Percentiles rank a stretch among this genome's conserved stretches.
Conservation (phyloP, 345 rosid genomes). For the Citrus maxima region DNA sequence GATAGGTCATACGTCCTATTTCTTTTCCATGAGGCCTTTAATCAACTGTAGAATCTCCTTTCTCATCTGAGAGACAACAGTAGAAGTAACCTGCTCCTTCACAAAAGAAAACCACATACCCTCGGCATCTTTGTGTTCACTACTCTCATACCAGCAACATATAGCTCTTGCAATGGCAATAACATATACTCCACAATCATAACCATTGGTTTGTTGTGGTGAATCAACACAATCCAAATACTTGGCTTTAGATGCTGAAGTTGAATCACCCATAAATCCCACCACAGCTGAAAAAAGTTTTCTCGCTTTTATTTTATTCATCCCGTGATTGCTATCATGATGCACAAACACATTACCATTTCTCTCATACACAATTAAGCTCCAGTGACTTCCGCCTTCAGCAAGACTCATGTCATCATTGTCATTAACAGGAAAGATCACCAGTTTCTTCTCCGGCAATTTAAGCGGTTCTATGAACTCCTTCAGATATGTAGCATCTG, state of each 20-base stretch:
- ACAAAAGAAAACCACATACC: slow-evolving; percentile 61
- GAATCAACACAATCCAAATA: slow-evolving; percentile 45
- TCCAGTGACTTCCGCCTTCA: slow-evolving; percentile 90
- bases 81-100: slow-evolving; percentile 54
- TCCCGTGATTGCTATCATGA: slow-evolving; percentile 58
- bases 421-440: slow-evolving; percentile 75
- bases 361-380: slow-evolving; percentile 60
- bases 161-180: slow-evolving; percentile 53
- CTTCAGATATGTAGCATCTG: slow-evolving; percentile 41
- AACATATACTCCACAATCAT: slow-evolving; percentile 73
- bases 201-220: slow-evolving; percentile 66
- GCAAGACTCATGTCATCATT: slow-evolving; percentile 56
- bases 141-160: slow-evolving; percentile 48
- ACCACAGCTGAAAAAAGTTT: slow-evolving; percentile 43
- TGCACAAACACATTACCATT: slow-evolving; percentile 58
- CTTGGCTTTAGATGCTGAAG: slow-evolving; percentile 24
- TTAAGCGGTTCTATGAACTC: slow-evolving; percentile 61
- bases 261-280: slow-evolving; percentile 29
- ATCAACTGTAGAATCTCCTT: slow-evolving; percentile 57
- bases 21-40: slow-evolving; percentile 36
- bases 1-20: slow-evolving; percentile 12
- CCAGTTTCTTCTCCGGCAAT: slow-evolving; percentile 41
- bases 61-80: slow-evolving; percentile 43
- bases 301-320: slow-evolving; percentile 38
- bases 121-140: slow-evolving; percentile 22